Percentiles rank a stretch among this genome's conserved stretches.
Conservation (phyloP, 768 basidiomycete genomes). For the Trametes cingulata region DNA sequence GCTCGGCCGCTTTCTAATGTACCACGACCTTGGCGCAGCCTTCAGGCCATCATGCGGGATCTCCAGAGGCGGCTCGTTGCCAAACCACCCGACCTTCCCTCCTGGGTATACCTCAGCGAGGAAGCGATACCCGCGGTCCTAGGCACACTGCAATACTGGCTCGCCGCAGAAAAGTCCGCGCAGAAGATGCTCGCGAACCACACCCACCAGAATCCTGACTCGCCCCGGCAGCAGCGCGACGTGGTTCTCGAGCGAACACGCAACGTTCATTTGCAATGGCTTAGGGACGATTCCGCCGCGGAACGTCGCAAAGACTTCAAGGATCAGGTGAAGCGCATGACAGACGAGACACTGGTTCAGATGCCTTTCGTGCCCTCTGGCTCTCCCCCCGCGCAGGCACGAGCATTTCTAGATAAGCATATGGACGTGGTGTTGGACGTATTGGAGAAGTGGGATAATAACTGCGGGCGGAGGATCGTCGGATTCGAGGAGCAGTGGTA, state of each 20-base stretch:
- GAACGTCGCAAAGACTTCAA: too few relatives aligned
- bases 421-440: slow-evolving; percentile 1
- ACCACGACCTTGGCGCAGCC: background rate
- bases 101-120: background rate
- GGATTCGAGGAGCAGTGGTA: slow-evolving; percentile 28
- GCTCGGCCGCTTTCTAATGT: too few relatives aligned
- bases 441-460: background rate
- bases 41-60: background rate
- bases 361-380: background rate
- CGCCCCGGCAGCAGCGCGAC: background rate
- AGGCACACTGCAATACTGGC: background rate
- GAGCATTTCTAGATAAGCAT: background rate
- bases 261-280: background rate
- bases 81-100: background rate
- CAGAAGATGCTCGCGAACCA: background rate
- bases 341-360: background rate
- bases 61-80: background rate
- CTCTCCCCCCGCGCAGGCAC: background rate
- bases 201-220: background rate
- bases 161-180: background rate
- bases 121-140: background rate
- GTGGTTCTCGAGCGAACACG: background rate
- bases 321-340: background rate
- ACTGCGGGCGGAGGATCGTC: background rate
- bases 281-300: too few relatives aligned